A percentile compares a stretch with the other conserved stretches of the same genome.
These are phyloP conservation scores for Huntiella omanensis DNA, from an alignment of 2,329 filamentous ascomycete genomes.

Conservation along the genomic window DNA sequence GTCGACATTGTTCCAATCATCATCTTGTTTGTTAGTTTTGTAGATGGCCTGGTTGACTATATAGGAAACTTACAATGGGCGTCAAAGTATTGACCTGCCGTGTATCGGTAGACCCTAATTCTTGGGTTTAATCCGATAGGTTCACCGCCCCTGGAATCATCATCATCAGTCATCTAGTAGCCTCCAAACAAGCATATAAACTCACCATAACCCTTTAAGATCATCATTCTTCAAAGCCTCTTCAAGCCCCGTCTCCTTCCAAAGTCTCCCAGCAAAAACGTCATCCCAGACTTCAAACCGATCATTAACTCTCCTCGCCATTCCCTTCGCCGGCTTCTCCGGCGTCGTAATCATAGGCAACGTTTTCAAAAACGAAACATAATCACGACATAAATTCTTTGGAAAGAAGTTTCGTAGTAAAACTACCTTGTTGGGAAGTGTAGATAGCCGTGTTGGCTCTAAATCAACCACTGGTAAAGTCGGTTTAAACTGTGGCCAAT, in stretches of 20 bases:
- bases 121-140: slow-evolving; percentile 74
- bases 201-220: slow-evolving; percentile 26
- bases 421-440: slow-evolving; percentile 44
- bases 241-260: slow-evolving; percentile 57
- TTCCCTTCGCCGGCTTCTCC: slow-evolving; percentile 56
- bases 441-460: slow-evolving; percentile 31
- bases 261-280: slow-evolving; percentile 54
- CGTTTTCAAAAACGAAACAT: slow-evolving; percentile 50
- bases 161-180: neutral
- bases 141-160: slow-evolving; percentile 52
- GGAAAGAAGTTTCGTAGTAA: slow-evolving; percentile 60
- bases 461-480: slow-evolving; percentile 48
- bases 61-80: slow-evolving; percentile 54
- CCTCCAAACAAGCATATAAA: slow-evolving; percentile 7
- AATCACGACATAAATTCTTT: slow-evolving; percentile 52
- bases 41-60: neutral
- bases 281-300: slow-evolving; percentile 67
- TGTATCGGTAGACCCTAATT: slow-evolving; percentile 77
- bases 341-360: slow-evolving; percentile 63
- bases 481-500: slow-evolving; percentile 57
- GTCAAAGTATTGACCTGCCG: slow-evolving; percentile 74
- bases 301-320: slow-evolving; percentile 75
- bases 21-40: slow-evolving; percentile 35
- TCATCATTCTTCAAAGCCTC: slow-evolving; percentile 31
- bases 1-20: slow-evolving; percentile 61